phyloP scores from a whole-genome alignment of 805 yeast genomes.

The Kuraishia capsulata region DNA sequence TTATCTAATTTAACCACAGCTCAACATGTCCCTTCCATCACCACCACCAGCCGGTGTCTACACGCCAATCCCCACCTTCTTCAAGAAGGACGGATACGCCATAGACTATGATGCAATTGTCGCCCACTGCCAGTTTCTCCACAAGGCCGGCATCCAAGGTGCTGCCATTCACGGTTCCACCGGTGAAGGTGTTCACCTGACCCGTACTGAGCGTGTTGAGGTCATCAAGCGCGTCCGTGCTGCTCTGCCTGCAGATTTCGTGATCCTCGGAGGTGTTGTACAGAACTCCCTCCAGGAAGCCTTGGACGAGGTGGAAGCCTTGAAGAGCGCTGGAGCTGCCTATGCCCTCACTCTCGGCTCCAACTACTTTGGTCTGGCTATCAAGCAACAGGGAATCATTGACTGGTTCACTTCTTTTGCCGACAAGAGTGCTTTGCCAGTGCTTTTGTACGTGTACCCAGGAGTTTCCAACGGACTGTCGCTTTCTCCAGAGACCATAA shows the following conservation, averaged over 20 bases:
- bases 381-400: constrained; percentile 35
- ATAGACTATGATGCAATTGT: constrained; percentile 37
- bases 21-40: background rate
- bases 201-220: constrained; percentile 32
- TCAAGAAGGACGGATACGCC: constrained; percentile 29
- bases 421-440: constrained; percentile 30
- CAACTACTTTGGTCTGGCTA: constrained; percentile 36
- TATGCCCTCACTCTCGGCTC: constrained; percentile 34
- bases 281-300: constrained; percentile 36
- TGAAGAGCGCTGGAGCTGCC: constrained; percentile 28
- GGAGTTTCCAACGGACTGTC: constrained; percentile 36
- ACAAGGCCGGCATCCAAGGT: constrained; percentile 36
- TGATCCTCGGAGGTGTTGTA: constrained; percentile 40
- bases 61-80: constrained; percentile 47
- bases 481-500: constrained; percentile 28
- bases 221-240: constrained; percentile 23
- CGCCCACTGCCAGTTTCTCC: constrained; percentile 32
- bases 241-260: constrained; percentile 27
- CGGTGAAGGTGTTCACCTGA: constrained; percentile 45
- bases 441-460: constrained; percentile 37
- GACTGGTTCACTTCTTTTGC: constrained; percentile 37
- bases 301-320: constrained; percentile 26
- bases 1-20: too few species aligned
- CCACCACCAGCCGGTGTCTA: constrained; percentile 33
- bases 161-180: constrained; percentile 43